Evolutionary conservation across 768 basidiomycete genomes (phyloP).

Genomic region (Lentinula raphanica): DNA sequence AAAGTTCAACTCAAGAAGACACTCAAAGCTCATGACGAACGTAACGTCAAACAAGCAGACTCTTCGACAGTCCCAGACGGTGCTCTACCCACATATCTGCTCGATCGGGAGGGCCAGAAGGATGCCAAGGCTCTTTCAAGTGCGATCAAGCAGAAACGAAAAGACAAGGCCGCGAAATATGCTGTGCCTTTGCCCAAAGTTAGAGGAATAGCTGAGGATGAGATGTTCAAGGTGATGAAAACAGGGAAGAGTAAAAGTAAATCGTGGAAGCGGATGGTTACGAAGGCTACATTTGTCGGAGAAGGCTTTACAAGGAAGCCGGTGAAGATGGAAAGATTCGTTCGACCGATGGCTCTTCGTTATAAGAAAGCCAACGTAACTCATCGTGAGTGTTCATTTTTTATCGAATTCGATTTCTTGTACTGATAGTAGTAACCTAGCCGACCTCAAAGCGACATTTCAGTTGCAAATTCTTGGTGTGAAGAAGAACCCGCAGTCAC

Average conservation of each 20-base stretch:
- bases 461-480: conserved; percentile 96
- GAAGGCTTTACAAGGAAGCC: conserved; percentile 98
- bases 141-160: conserved; percentile 97
- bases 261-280: conserved; percentile 99
- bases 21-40: conserved; percentile 98
- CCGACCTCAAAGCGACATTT: conserved; percentile 97
- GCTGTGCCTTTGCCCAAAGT: conserved; percentile 96
- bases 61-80: conserved; percentile 78
- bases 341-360: conserved; percentile 94
- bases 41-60: conserved; percentile 94
- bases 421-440: conserved; percentile 32
- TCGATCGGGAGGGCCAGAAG: conserved; percentile 97
- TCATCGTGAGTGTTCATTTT: conserved; percentile 64
- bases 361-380: conserved; percentile 99
- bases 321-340: conserved; percentile 97
- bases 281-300: conserved; percentile 98
- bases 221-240: conserved; percentile 99
- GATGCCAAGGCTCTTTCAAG: conserved; percentile 94
- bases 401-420: neutral
- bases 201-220: conserved; percentile 96
- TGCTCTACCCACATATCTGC: conserved; percentile 90
- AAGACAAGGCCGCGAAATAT: conserved; percentile 98
- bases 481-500: conserved; percentile 99
- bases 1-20: conserved; percentile 99
- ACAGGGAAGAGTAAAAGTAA: conserved; percentile 96